Percentiles rank a stretch among this genome's conserved stretches.
These are phyloP conservation scores for Cinnamomum micranthum DNA, from an alignment of 164 flowering plant species.

Conservation along the genomic window DNA sequence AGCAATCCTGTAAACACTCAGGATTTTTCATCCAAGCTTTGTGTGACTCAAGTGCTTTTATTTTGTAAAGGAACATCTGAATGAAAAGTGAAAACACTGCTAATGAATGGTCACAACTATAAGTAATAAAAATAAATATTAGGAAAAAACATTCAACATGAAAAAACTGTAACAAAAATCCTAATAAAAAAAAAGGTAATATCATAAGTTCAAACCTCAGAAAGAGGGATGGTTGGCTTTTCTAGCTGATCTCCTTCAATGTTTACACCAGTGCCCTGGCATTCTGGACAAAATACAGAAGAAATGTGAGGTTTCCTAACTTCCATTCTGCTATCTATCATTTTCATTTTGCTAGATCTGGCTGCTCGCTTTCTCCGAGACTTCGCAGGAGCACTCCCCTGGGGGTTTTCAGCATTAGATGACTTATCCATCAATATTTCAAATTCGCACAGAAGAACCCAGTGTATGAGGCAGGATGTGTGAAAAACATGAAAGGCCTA, in stretches of 20 bases:
- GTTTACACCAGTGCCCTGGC: constrained; percentile 76
- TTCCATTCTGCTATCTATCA: constrained; percentile 14
- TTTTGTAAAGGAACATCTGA: constrained; percentile 71
- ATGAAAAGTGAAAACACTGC: constrained; percentile 14
- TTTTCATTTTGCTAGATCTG: constrained; percentile 27
- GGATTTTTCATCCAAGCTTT: constrained; percentile 82
- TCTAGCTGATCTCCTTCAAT: constrained; percentile 59
- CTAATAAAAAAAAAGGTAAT: neutral
- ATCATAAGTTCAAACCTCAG: constrained; percentile 50
- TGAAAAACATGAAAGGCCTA: constrained; percentile 95
- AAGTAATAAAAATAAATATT: neutral
- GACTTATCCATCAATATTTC: constrained; percentile 40
- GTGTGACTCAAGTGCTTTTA: constrained; percentile 57
- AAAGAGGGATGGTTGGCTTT: constrained; percentile 44
- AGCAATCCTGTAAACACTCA: constrained; percentile 65
- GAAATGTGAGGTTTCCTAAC: constrained; percentile 18
- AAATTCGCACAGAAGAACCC: constrained; percentile 80
- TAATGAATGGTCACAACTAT: neutral
- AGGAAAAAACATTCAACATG: neutral
- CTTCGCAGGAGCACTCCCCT: constrained; percentile 7
- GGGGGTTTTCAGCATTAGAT: constrained; percentile 22
- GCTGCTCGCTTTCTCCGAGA: constrained; percentile 34
- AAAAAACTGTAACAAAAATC: neutral
- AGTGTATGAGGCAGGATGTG: constrained; percentile 87
- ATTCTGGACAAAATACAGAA: constrained; percentile 84